These are phyloP conservation scores for Malassezia vespertilionis DNA, from an alignment of 1,284 basidiomycete genomes.

Conservation along the genomic window DNA sequence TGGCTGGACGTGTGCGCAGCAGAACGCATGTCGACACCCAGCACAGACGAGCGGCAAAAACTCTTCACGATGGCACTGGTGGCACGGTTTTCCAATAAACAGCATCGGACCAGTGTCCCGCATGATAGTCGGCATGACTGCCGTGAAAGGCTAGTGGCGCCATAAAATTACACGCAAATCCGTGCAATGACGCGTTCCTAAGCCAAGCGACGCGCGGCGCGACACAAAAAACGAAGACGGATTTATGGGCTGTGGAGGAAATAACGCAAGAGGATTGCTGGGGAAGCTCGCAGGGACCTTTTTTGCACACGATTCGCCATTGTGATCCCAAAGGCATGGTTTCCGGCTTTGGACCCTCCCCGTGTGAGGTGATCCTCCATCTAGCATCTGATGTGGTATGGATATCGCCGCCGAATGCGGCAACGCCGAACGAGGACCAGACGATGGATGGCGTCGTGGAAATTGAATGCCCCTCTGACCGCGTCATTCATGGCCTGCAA, in stretches of 20 bases:
- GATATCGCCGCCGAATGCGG: slow-evolving; percentile 26
- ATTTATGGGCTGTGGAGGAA: too few relatives aligned
- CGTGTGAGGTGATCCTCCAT: slow-evolving; percentile 41
- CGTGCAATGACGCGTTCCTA: too few relatives aligned
- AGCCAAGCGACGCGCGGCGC: too few relatives aligned
- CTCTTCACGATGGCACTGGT: slow-evolving; percentile 11
- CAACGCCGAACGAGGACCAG: slow-evolving; percentile 38
- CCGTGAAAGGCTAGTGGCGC: not conserved
- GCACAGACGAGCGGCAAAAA: slow-evolving; percentile 13
- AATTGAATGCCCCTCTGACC: slow-evolving; percentile 37
- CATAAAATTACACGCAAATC: too few relatives aligned
- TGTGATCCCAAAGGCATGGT: too few relatives aligned
- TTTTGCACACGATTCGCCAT: not conserved
- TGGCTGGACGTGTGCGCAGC: slow-evolving; percentile 6
- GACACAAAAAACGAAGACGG: too few relatives aligned
- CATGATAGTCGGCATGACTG: not conserved
- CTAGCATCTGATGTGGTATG: slow-evolving; percentile 41
- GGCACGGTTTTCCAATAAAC: slow-evolving; percentile 15
- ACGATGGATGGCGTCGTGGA: slow-evolving; percentile 43
- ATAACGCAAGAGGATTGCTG: slow-evolving; percentile 1
- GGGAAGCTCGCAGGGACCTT: not conserved
- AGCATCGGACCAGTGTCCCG: slow-evolving; percentile 12
- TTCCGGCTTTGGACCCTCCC: not conserved
- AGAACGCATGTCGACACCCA: slow-evolving; percentile 8
- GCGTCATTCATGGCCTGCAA: slow-evolving; percentile 32